Conservation (phyloP, 345 rosid genomes). For the Citrus medica region DNA sequence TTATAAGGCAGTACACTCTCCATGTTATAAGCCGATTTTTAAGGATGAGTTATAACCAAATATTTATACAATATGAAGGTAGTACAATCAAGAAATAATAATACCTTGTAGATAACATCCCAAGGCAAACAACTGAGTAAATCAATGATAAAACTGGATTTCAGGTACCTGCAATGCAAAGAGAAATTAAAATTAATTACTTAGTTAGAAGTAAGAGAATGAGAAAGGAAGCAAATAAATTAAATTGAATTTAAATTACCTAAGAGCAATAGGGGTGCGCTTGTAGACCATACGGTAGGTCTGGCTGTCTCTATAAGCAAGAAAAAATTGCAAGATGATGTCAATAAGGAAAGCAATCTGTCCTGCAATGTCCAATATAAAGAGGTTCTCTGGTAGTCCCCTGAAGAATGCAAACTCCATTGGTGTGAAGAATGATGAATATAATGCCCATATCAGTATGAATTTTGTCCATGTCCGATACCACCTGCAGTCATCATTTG, state of each 20-base stretch:
- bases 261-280: slow-evolving; percentile 48
- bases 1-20: too few relatives aligned
- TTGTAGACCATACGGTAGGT: slow-evolving; percentile 57
- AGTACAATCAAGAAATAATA: background rate
- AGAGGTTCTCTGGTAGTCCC: slow-evolving; percentile 67
- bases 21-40: too few relatives aligned
- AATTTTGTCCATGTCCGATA: slow-evolving; percentile 62
- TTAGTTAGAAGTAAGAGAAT: too few relatives aligned
- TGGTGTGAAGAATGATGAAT: slow-evolving; percentile 85
- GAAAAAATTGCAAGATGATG: slow-evolving; percentile 58
- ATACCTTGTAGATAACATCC: slow-evolving; percentile 80
- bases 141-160: slow-evolving; percentile 64
- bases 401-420: slow-evolving; percentile 88
- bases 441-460: slow-evolving; percentile 76
- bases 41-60: background rate
- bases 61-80: background rate
- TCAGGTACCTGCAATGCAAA: slow-evolving; percentile 55
- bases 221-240: too few relatives aligned
- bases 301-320: slow-evolving; percentile 58
- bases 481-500: slow-evolving; percentile 40
- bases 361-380: slow-evolving; percentile 68
- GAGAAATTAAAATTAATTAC: background rate
- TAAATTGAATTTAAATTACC: slow-evolving; percentile 29
- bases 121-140: slow-evolving; percentile 78
- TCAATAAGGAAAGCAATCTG: slow-evolving; percentile 76